phyloP scores from a whole-genome alignment of 2,329 filamentous ascomycete species.

The Colletotrichum plurivorum region DNA sequence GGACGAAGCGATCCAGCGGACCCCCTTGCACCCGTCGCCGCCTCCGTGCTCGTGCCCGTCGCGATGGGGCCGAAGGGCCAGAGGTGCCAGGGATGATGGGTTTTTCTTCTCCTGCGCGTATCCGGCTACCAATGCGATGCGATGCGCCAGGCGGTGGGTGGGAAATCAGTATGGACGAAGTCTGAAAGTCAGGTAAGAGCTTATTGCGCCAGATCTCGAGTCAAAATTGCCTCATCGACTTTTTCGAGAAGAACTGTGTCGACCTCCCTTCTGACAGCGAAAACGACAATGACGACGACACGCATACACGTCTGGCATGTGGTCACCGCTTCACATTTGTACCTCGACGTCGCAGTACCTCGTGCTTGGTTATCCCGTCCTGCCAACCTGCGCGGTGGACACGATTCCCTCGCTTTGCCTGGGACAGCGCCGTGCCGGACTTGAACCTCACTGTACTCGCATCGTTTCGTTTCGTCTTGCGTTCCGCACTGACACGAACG shows the following conservation, averaged over 20 bases:
- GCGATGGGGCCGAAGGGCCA: neutral
- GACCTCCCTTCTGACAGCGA: neutral
- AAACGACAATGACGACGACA: conserved; percentile 4
- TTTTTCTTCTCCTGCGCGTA: neutral
- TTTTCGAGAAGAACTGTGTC: conserved; percentile 16
- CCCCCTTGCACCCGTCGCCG: neutral
- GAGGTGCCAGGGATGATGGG: too few relatives aligned
- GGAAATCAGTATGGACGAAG: conserved; percentile 13
- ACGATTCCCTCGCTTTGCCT: neutral
- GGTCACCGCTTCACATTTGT: conserved; percentile 4
- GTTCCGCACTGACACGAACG: neutral
- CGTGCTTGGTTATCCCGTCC: conserved; percentile 2
- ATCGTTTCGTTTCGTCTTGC: conserved; percentile 17
- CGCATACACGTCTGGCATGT: neutral
- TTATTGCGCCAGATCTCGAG: conserved; percentile 3
- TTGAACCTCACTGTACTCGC: neutral
- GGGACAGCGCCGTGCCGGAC: too few relatives aligned
- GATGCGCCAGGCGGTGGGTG: neutral
- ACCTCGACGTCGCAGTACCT: conserved; percentile 1
- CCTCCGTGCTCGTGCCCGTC: neutral
- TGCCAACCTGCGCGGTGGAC: neutral
- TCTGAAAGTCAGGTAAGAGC: conserved; percentile 19
- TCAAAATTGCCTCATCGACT: conserved; percentile 19
- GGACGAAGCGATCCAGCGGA: conserved; percentile 27
- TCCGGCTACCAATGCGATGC: neutral